phyloP scores from a whole-genome alignment of 495 filamentous ascomycete genomes.

The Cercophora sp. region DNA sequence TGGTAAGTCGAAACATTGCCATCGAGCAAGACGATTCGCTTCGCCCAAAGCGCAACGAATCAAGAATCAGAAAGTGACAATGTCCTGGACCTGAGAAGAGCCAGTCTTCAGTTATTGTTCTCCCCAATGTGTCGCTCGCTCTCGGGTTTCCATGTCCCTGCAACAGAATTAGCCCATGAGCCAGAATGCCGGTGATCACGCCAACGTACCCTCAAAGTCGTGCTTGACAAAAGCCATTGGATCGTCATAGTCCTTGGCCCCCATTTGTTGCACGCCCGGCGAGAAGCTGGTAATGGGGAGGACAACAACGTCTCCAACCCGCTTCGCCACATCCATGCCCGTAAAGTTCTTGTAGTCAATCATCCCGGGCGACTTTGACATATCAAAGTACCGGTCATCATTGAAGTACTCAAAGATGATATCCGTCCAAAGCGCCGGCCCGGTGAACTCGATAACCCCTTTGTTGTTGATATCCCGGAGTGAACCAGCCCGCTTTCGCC shows the following conservation, averaged over 20 bases:
- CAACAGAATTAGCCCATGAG: background rate
- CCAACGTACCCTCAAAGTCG: conserved; percentile 79
- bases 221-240: conserved; percentile 98
- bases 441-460: conserved; percentile 92
- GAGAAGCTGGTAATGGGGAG: conserved; percentile 96
- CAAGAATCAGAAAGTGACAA: background rate
- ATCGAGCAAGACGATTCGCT: too few species aligned
- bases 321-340: conserved; percentile 72
- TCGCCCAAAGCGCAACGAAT: too few species aligned
- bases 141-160: conserved; percentile 80
- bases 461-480: conserved; percentile 65
- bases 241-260: conserved; percentile 82
- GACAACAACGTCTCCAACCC: conserved; percentile 90
- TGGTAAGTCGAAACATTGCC: too few species aligned
- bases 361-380: conserved; percentile 61
- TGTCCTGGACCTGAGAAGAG: background rate
- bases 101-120: conserved; percentile 12
- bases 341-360: conserved; percentile 89
- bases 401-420: conserved; percentile 90
- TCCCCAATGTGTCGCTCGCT: conserved; percentile 58
- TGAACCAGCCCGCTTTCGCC: conserved; percentile 64
- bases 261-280: conserved; percentile 91
- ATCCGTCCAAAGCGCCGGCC: conserved; percentile 94
- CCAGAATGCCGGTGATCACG: background rate
- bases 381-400: conserved; percentile 83